A percentile compares a stretch with the other conserved stretches of the same genome.
Evolutionary conservation across 208 protist genomes (phyloP).

Genomic region (Leishmania guyanensis): DNA sequence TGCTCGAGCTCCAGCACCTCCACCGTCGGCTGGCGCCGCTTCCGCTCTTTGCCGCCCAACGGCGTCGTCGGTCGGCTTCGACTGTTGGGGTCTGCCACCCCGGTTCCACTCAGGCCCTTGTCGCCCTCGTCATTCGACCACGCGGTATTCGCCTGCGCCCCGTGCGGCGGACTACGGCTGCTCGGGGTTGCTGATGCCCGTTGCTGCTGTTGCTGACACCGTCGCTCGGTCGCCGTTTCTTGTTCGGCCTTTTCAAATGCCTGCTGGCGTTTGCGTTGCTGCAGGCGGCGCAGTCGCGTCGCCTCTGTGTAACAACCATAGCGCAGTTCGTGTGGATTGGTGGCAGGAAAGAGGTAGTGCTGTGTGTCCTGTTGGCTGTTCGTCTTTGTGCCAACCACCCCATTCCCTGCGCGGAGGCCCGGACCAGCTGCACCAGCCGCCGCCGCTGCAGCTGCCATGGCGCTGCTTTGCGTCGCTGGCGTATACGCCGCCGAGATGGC

Average conservation of each 20-base stretch:
- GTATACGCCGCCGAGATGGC: constrained; percentile 20
- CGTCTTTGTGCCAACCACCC: background rate
- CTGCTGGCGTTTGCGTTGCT: constrained; percentile 13
- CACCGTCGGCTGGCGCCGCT: constrained; percentile 17
- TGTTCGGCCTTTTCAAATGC: constrained; percentile 9
- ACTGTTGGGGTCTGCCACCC: constrained; percentile 4
- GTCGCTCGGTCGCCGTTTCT: constrained; percentile 3
- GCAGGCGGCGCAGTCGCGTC: constrained; percentile 19
- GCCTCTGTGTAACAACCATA: constrained; percentile 37
- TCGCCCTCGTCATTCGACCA: constrained; percentile 19
- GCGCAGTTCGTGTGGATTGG: constrained; percentile 62
- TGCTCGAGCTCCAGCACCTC: constrained; percentile 25
- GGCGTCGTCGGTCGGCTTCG: constrained; percentile 1
- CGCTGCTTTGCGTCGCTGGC: background rate
- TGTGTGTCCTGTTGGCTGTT: background rate
- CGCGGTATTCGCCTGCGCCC: background rate
- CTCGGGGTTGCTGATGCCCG: background rate
- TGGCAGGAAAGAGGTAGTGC: constrained; percentile 41
- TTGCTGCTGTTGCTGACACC: constrained; percentile 9
- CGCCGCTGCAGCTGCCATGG: background rate
- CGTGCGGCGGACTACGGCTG: background rate
- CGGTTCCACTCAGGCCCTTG: background rate
- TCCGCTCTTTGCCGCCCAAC: background rate
- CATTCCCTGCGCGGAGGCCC: background rate
- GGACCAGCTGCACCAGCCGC: background rate